Evolutionary conservation across 2,329 filamentous ascomycete species (phyloP), one percentile per base, ranked within the genome.

Genomic region (Neonectria hederae): DNA sequence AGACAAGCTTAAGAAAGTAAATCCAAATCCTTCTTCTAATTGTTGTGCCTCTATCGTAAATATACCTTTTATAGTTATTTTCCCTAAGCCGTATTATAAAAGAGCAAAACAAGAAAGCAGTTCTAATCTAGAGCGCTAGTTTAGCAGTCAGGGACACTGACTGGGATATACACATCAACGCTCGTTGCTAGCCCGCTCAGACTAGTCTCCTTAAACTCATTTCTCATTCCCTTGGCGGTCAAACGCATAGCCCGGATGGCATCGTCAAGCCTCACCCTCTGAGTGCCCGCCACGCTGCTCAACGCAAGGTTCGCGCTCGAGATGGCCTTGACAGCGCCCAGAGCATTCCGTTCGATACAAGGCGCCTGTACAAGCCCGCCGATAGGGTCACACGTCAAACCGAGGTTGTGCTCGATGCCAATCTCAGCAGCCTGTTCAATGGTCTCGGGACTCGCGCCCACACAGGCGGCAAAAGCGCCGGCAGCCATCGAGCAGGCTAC

Each of bases 191-290:
- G 66, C 3, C 82, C 82, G 52, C 83, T 84, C 26, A 85, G 70
- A 64, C 82, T 84, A 4, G 83, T 85, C 75, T 85, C 83, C 76
- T 85, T 85, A 72, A 85, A 85, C 74, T 85, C 83, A 38, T 84
- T 84, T 32, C 83, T 76, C 83, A 85, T 85, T 0, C 83, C 83
- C 73, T 83, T 79, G 4, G 83, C 83, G 0, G 83, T 85, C 14
- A 85, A 65, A 0, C 83, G 76, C 83, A 85, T 85, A 7, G 83
- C 83, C 5, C 80, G 79, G 55, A 85, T 84, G 6, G 83, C 83
- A 59, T 84, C 83, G 59, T 85, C 83, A 4, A 85, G 77, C 26
- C 82, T 76, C 13, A 85, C 83, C 73, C 83, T 83, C 56, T 82
- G 81, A 5, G 79, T 83, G 5, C 81, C 81, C 1, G 80, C 76